Evolutionary conservation across 495 filamentous ascomycete species (phyloP).

Genomic region (Evernia prunastri): DNA sequence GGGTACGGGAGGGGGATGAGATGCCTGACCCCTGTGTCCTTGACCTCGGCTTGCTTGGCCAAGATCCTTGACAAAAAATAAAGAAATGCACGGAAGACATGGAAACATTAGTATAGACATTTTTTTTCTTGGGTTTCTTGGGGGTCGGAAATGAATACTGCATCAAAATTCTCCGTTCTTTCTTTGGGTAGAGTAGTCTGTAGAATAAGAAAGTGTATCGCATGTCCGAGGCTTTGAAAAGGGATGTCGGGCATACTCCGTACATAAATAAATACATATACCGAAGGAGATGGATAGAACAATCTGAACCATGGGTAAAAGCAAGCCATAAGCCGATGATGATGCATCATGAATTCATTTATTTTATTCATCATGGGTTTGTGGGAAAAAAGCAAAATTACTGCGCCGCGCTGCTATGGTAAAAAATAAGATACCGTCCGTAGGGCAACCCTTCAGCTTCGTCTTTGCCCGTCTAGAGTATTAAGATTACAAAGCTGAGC

Average conservation of each 20-base stretch:
- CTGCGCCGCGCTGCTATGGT: not conserved
- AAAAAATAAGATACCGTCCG: not conserved
- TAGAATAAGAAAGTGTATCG: not conserved
- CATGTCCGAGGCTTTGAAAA: not conserved
- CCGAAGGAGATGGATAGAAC: no score
- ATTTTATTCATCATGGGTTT: no score
- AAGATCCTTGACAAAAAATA: not conserved
- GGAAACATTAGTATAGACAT: not conserved
- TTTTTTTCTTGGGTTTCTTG: not conserved
- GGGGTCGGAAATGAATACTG: not conserved
- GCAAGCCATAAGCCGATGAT: not conserved
- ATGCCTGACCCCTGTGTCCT: slow-evolving; percentile 9
- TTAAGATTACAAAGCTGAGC: no score
- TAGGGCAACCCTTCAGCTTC: not conserved
- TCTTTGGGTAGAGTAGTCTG: not conserved
- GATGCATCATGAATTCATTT: not conserved
- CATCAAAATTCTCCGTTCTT: not conserved
- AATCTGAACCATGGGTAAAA: not conserved
- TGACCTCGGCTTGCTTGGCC: not conserved
- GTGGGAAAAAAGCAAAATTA: not conserved
- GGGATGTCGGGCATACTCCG: no score
- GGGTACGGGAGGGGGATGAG: slow-evolving; percentile 4
- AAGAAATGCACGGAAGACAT: not conserved
- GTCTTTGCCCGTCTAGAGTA: not conserved
- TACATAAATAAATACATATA: no score